Base-by-base conservation (phyloP, 371 early-diverging fungal genomes). In the Apophysomyces sp. region DNA sequence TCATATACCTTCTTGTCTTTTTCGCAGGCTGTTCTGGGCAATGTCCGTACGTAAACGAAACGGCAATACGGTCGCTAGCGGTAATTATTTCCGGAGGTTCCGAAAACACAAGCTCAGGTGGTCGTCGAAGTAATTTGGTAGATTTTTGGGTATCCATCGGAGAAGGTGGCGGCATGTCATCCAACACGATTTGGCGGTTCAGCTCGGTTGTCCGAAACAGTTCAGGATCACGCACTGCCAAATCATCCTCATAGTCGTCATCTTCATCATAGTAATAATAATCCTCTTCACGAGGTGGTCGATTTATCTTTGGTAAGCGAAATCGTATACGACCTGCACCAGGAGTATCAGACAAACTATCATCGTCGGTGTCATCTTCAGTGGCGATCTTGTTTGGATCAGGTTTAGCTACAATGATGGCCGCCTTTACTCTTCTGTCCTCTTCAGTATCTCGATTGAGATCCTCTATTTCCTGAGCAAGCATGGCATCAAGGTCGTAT, bases 201-300 rank as follows among this genome's bases (percentile, higher is more conserved):
- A 76, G 56, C 64, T 84, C 72, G 28, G 83, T 68, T 61, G 77
- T 72, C 60, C 63, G 62, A 57, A 68, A 82, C 9, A 86, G 61
- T 39, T 78, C 74, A 18, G 84, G 80, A 49, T 84, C 83, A n/a
- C 79, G 74, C 37, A 82, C 69, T 4, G 73, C 67, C 29, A 77
- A 61, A 52, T 81, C 70, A 21, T 77, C 79, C 29, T 77, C 81
- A 34, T 72, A 79, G 27, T 81, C 80, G n/a, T 82, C 83, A 16
- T 75, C 73, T 16, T 77, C 76, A 27, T 66, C 62, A 26, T 59
- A 57, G 36, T 76, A 72, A 0, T 67, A 63, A 31, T 66, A 61
- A 37, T 61, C 62, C 18, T 18, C 31, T 53, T 32, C 62, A 32
- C 52, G 55, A 54, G 32, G 27, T n/a, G 55, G 51, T 44, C 49